Conservation (phyloP, 2,329 filamentous ascomycete species). For the Cladosporium sp. region DNA sequence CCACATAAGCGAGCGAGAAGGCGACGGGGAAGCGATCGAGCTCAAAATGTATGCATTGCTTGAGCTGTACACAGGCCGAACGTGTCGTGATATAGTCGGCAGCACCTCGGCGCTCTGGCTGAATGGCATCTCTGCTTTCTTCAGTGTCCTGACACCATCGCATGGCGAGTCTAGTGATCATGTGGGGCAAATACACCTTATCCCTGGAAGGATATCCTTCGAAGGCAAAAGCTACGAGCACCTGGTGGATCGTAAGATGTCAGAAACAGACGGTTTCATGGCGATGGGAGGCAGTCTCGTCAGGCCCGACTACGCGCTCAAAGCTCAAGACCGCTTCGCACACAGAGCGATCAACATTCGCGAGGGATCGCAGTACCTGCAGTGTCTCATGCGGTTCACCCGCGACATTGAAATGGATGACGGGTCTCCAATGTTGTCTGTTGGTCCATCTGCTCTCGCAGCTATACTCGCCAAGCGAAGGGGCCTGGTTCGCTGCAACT, state of each 20-base stretch:
- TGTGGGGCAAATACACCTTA: background rate
- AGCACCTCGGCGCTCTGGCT: background rate
- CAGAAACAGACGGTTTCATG: background rate
- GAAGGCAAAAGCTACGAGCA: background rate
- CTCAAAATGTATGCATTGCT: background rate
- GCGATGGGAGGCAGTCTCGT: background rate
- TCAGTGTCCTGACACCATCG: background rate
- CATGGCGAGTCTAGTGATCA: background rate
- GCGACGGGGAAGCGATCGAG: background rate
- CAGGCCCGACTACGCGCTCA: background rate
- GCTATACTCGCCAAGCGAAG: background rate
- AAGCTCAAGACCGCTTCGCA: background rate
- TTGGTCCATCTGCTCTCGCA: background rate
- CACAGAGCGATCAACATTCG: background rate
- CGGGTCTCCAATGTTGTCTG: background rate
- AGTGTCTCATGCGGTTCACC: background rate
- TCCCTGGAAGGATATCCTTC: background rate
- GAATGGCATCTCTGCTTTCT: background rate
- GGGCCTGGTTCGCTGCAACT: background rate
- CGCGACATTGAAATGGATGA: background rate
- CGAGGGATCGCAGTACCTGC: background rate
- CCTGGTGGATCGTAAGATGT: background rate
- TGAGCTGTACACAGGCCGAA: background rate
- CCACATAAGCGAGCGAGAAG: background rate
- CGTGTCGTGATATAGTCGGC: background rate